Percentiles rank a stretch among this genome's conserved stretches.
Conservation (phyloP, 768 basidiomycete genomes). For the Rhodotorula kratochvilovae region DNA sequence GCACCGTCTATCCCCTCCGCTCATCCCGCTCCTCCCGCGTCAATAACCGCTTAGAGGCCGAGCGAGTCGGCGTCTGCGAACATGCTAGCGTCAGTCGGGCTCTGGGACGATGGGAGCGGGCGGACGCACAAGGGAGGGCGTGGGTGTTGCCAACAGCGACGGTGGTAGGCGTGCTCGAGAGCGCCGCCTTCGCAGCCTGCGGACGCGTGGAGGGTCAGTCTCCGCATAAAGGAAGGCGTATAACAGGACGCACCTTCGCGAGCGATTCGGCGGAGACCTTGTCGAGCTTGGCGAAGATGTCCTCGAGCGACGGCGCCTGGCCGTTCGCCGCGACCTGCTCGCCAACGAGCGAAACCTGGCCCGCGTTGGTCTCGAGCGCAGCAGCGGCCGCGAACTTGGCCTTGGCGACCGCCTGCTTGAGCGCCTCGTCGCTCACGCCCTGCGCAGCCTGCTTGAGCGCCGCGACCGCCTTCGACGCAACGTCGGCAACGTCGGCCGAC, state of each 20-base stretch:
- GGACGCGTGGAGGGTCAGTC: conserved; percentile 6
- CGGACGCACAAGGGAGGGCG: conserved; percentile 56
- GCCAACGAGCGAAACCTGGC: conserved; percentile 60
- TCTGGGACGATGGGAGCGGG: accelerated
- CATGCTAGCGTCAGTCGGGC: too few relatives aligned
- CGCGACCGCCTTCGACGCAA: conserved; percentile 66
- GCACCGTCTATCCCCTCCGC: not conserved
- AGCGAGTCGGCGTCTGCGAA: conserved; percentile 39
- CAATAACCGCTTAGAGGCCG: conserved; percentile 30
- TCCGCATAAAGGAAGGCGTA: not conserved
- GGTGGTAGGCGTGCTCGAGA: conserved; percentile 74
- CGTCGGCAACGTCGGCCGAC: conserved; percentile 60
- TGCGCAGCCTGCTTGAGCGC: conserved; percentile 57
- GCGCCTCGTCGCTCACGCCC: conserved; percentile 58
- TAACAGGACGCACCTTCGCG: conserved; percentile 59
- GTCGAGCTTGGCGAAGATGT: conserved; percentile 65
- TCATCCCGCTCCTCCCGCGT: not conserved
- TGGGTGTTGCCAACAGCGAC: conserved; percentile 77
- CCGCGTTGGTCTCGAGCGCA: conserved; percentile 64
- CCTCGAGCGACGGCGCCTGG: conserved; percentile 56
- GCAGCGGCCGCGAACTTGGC: conserved; percentile 79
- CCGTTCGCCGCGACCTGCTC: conserved; percentile 54
- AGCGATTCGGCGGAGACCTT: conserved; percentile 63
- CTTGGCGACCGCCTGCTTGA: conserved; percentile 76
- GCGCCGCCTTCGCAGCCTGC: conserved; percentile 63